Evolutionary conservation across 306 rosid species (phyloP).

Genomic region (Ormosia emarginata): DNA sequence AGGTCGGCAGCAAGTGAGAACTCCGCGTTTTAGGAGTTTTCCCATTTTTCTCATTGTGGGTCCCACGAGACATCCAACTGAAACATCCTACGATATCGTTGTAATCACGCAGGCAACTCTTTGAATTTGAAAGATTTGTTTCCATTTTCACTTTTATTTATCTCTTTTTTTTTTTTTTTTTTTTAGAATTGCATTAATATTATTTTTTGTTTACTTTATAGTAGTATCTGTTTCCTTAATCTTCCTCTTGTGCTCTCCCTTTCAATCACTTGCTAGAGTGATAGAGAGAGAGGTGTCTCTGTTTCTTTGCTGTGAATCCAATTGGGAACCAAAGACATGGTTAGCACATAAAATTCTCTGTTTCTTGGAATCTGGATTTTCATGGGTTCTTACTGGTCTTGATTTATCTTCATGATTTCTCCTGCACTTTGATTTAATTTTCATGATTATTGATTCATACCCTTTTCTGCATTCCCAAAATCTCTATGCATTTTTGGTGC

Average conservation of each 20-base stretch:
- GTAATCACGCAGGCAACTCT: too few species aligned
- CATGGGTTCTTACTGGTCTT: neutral
- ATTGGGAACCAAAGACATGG: slow-evolving; percentile 31
- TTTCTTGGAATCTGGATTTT: neutral
- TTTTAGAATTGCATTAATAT: neutral
- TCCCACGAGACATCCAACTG: neutral
- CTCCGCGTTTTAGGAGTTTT: neutral
- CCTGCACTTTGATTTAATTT: slow-evolving; percentile 6
- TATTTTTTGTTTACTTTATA: neutral
- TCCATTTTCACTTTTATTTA: neutral
- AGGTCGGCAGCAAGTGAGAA: too few species aligned
- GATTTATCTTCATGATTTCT: neutral
- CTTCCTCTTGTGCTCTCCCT: neutral
- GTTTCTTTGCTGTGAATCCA: neutral
- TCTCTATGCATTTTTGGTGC: neutral
- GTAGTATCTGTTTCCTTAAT: neutral
- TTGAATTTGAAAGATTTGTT: neutral
- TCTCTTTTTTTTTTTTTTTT: too few species aligned
- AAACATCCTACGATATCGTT: neutral
- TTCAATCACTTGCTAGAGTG: neutral
- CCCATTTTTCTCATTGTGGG: neutral
- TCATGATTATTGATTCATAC: neutral
- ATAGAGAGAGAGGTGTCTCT: neutral
- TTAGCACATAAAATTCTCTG: neutral
- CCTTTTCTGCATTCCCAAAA: neutral